phyloP scores from a whole-genome alignment of 768 basidiomycete species.

The Neoboletus subvelutipes region DNA sequence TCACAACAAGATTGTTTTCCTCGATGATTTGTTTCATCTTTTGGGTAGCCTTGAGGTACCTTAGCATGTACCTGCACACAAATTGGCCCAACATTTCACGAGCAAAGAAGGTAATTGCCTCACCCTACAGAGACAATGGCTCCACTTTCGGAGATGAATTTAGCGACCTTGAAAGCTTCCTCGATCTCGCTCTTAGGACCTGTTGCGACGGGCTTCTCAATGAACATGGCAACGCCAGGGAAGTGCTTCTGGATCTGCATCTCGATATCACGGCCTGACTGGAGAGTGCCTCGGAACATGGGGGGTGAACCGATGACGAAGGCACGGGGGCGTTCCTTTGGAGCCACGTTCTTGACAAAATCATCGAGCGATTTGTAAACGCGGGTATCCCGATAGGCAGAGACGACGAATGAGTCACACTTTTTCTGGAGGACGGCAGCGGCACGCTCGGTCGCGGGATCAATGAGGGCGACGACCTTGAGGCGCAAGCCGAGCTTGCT shows the following conservation, averaged over 20 bases:
- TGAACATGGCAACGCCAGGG: slow-evolving; percentile 85
- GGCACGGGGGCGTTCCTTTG: slow-evolving; percentile 70
- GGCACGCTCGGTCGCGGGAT: slow-evolving; percentile 84
- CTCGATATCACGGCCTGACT: slow-evolving; percentile 81
- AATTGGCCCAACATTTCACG: background rate
- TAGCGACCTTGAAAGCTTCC: slow-evolving; percentile 69
- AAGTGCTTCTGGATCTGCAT: slow-evolving; percentile 83
- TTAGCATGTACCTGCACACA: slow-evolving; percentile 76
- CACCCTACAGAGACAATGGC: slow-evolving; percentile 90
- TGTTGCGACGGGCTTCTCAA: slow-evolving; percentile 92
- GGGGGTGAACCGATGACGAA: slow-evolving; percentile 92
- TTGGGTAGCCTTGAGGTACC: slow-evolving; percentile 91
- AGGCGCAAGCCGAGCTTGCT: slow-evolving; percentile 95
- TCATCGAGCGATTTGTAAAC: slow-evolving; percentile 85
- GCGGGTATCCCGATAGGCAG: slow-evolving; percentile 88
- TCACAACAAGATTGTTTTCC: slow-evolving; percentile 91
- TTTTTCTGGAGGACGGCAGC: slow-evolving; percentile 81
- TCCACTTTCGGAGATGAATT: slow-evolving; percentile 63
- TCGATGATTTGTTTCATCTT: slow-evolving; percentile 96
- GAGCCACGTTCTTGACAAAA: slow-evolving; percentile 68
- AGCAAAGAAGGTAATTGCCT: slow-evolving; percentile 23
- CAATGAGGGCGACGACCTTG: slow-evolving; percentile 93
- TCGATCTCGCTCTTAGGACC: slow-evolving; percentile 67
- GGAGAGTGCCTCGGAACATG: slow-evolving; percentile 81
- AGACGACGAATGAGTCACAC: slow-evolving; percentile 88